Evolutionary conservation across 495 filamentous ascomycete genomes (phyloP).

Genomic region (Hyaloscypha bicolor): DNA sequence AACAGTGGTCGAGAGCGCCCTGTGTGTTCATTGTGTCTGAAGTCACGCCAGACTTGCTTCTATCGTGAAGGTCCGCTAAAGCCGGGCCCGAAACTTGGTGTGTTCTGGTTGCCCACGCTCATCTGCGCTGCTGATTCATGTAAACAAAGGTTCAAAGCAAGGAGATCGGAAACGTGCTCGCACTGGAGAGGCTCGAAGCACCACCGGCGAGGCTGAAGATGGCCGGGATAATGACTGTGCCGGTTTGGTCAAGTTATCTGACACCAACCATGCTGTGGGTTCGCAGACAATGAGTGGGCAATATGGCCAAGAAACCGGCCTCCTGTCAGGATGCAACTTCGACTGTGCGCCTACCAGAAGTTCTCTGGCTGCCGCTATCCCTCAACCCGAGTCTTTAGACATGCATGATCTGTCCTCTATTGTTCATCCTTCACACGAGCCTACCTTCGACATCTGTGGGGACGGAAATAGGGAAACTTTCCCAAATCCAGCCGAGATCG

Average conservation of each 20-base stretch:
- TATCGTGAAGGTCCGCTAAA: constrained; percentile 1
- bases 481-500: not conserved
- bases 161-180: not conserved
- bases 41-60: not conserved
- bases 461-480: not conserved
- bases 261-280: too few relatives aligned
- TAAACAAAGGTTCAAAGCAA: not conserved
- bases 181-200: not conserved
- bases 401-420: constrained; percentile 17
- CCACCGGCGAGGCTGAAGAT: not conserved
- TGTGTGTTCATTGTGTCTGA: constrained; percentile 1
- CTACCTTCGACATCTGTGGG: not conserved
- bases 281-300: too few relatives aligned
- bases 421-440: constrained; percentile 19
- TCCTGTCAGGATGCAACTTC: too few relatives aligned
- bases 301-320: too few relatives aligned
- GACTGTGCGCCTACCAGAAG: not conserved
- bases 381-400: not conserved
- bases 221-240: too few relatives aligned
- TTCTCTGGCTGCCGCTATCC: not conserved
- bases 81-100: constrained; percentile 13
- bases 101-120: not conserved
- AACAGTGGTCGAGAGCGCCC: constrained; percentile 9
- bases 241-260: too few relatives aligned
- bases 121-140: not conserved